Percentiles rank a stretch among this genome's conserved stretches.
These are phyloP conservation scores for Remersonia thermophila DNA, from an alignment of 2,329 filamentous ascomycete species.

Conservation along the genomic window DNA sequence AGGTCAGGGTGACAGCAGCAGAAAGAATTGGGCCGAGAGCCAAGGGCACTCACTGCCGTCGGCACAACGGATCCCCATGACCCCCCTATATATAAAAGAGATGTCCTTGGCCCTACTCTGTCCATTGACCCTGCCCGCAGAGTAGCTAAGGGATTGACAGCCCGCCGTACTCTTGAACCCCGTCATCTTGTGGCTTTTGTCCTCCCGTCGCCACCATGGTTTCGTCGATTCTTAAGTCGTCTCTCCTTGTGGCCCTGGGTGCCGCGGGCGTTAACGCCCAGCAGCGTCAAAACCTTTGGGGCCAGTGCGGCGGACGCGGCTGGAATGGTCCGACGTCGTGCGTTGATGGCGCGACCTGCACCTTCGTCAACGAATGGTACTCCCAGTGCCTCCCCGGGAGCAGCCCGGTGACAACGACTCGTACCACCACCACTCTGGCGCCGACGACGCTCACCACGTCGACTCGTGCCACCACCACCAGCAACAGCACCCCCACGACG, in stretches of 20 bases:
- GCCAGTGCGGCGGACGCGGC: constrained; percentile 14
- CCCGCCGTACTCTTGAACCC: too few relatives aligned
- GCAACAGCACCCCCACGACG: constrained; percentile 1
- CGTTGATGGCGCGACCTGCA: constrained; percentile 13
- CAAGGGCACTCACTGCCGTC: too few relatives aligned
- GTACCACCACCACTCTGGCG: constrained; percentile 4
- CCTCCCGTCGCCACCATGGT: constrained; percentile 6
- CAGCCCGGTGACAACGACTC: constrained; percentile 6
- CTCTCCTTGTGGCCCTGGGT: constrained; percentile 10
- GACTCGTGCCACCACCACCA: neutral
- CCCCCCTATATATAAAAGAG: too few relatives aligned
- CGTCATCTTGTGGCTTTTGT: too few relatives aligned
- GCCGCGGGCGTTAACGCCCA: constrained; percentile 10
- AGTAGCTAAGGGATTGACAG: too few relatives aligned
- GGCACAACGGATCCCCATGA: too few relatives aligned
- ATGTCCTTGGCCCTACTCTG: too few relatives aligned
- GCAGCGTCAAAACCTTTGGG: constrained; percentile 14
- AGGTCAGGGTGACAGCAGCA: too few relatives aligned
- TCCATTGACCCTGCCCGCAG: too few relatives aligned
- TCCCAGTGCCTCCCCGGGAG: constrained; percentile 14
- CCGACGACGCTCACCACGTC: constrained; percentile 10
- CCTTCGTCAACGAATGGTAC: constrained; percentile 15
- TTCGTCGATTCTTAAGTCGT: constrained; percentile 7
- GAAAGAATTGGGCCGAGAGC: too few relatives aligned
- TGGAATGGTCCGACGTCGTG: constrained; percentile 14